Evolutionary conservation across 495 filamentous ascomycete species (phyloP), one percentile per base, ranked within the genome.

Genomic region (Tuber melanosporum): DNA sequence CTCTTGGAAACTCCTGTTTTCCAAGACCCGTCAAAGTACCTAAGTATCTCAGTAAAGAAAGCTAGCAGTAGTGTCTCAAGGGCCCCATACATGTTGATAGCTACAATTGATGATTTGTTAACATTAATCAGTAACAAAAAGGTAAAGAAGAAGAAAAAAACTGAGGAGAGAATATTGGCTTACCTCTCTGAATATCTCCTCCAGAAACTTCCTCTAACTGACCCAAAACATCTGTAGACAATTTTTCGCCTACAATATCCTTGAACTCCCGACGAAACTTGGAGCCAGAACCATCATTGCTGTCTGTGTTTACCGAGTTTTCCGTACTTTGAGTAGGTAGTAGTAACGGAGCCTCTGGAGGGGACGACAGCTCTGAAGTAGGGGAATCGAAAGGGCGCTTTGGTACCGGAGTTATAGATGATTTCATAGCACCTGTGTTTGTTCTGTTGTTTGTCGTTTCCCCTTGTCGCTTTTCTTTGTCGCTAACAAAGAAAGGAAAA

Each of bases 21-120:
- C 93, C 93, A 98, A 8, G 94, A 97, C 20, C 94, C 95, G 80
- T 99, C 95, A 72, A 97, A 91, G 82, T 94, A 99, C 85, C 97
- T 92, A 80, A 93, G 92, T 74, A 94, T 88, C 10, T 26, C n/a
- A 76, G 79, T 47, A 80, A 44, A 52, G 39, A 22, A n/a, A 47
- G 45, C 22, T 19, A 32, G 32, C 41, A 57, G 22, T 12, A 57
- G 66, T 19, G 15, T 39, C 71, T 74, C 12, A 36, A 77, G 39
- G 32, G n/a, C 72, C 14, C 6, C 81, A 36, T 81, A 77, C 82
- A 83, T 83, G 73, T 88, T 88, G 71, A 88, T 86, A 39, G 87
- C 87, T 85, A 62, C 36, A 9, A 46, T 57, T 12, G 20, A 41
- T 70, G 12, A 26, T 42, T 42, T 47, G 52, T 32, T 45, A 44